Conservation (phyloP, 371 early-diverging fungal species). For the Nematocida ironsii region DNA sequence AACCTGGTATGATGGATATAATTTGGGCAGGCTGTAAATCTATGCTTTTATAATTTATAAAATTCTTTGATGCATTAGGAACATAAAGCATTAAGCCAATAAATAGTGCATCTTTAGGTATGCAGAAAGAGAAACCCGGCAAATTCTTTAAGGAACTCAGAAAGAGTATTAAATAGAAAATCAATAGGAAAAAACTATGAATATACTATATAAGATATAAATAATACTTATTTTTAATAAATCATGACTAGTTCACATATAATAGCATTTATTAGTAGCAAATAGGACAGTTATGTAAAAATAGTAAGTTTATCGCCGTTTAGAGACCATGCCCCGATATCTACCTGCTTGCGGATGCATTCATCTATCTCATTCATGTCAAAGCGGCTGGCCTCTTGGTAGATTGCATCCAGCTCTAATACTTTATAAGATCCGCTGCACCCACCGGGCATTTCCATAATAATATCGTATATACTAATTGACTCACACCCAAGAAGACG, state of each 20-base stretch:
- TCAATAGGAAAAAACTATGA: too few relatives aligned
- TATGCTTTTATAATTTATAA: too few relatives aligned
- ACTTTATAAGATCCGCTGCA: conserved; percentile 44
- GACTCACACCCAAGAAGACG: conserved; percentile 78
- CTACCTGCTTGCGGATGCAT: conserved; percentile 61
- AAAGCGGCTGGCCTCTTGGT: conserved; percentile 52
- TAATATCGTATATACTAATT: conserved; percentile 71
- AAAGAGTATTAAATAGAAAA: too few relatives aligned
- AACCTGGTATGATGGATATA: too few relatives aligned
- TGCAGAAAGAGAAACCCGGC: too few relatives aligned
- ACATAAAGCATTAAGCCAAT: too few relatives aligned
- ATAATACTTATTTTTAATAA: neutral
- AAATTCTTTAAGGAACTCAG: too few relatives aligned
- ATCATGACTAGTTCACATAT: neutral
- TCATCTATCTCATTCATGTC: conserved; percentile 57
- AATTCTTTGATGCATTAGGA: too few relatives aligned
- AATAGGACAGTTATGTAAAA: conserved; percentile 34
- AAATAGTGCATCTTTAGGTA: too few relatives aligned
- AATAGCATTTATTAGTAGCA: neutral
- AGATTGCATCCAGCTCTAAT: conserved; percentile 52
- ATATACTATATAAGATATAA: too few relatives aligned
- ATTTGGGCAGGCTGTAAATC: too few relatives aligned
- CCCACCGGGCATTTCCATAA: conserved; percentile 58
- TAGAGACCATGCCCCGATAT: conserved; percentile 61
- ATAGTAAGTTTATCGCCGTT: conserved; percentile 63